Evolutionary conservation across 768 basidiomycete genomes (phyloP), one percentile per base, ranked within the genome.

Genomic region (Boletus fagicola): DNA sequence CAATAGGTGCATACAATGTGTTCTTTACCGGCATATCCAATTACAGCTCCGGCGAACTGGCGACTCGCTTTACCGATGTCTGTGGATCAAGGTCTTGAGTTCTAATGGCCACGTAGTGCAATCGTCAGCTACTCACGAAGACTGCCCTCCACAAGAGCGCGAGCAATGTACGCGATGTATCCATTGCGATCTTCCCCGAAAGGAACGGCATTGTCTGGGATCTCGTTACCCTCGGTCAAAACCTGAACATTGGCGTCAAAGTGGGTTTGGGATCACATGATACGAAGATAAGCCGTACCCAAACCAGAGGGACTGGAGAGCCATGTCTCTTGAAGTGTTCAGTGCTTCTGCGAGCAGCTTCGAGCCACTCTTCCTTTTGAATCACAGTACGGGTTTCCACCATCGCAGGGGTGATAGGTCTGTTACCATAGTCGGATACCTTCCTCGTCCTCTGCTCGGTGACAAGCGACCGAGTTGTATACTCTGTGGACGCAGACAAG

Each of bases 31-130:
- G 69, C 69, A 52, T 60, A 75, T 26, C 67, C 63, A 20, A 76
- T 68, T 4, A 65, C 61, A 0, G 72, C 74, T 20, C 74, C 74
- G 22, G 64, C 3, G 13, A 65, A 66, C 30, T 75, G 72, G 30
- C 62, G 53, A 4, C 68, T 64, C 51, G 73, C 72, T 60, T 71
- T 75, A 6, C 74, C 74, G 16, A 76, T 61, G 35, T 75, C 75
- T 75, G 31, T 4, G 20, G 16, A 56, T 38, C 46, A 30, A 46
- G 12, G 22, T 11, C 31, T 18, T 26, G 24, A 59, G 52, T 16
- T 30, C 24, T 7, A 40, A 2, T 5, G 36, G 39, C 4, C 1
- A 22, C 18, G 1, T 4, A 5, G 10, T 30, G 3, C 7, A 26
- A 3, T 26, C 30, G 46, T 24, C 12, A 4, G 35, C 31, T 22